Evolutionary conservation across 257 asterid species (phyloP), one percentile per base, ranked within the genome.

Genomic region (Nicotiana undulata): DNA sequence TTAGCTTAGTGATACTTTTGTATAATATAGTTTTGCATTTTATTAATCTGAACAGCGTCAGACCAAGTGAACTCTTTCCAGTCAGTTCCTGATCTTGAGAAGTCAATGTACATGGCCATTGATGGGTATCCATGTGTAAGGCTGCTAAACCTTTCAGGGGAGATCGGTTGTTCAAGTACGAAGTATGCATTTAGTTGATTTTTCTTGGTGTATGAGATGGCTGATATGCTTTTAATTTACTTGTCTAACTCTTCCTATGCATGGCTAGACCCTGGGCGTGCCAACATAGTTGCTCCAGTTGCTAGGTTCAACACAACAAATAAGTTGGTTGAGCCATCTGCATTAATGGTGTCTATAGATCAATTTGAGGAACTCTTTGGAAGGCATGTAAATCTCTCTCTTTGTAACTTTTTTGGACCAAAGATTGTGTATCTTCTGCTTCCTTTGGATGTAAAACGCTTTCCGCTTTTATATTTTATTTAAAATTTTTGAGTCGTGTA

Each of bases 41-140:
- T 76, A 76, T 84, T 32, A 46, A 55, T 76, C 85, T 81, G 61
- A 72, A 76, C 92, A 85, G 90, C 89, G 80, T 87, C 94, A 85
- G 94, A 86, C 81, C 86, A 76, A 83, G 88, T 85, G 74, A 90
- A 83, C 18, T 86, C 97, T 26, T 86, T 93, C 76, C 90, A 93
- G 86, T 95, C 99, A 2, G 99, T 93, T 86, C 98, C 98, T 86
- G 99, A 93, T 89, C 97, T 95, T 64, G 98, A 90, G 84, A 93
- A 90, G 87, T 90, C 97, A 82, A 95, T 95, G 99, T 95, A 95
- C 89, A 83, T 75, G 26, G 83, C 85, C 79, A 84, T 95, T 86
- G 97, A 92, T 28, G 99, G 97, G 76, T 93, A 89, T 86, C 99
- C 99, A 17, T 95, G 99, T 83, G 99, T 95, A 58, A 93, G 99